These are phyloP conservation scores for Coccomyxa sp. DNA, from an alignment of 139 green algal genomes.

Conservation along the genomic window DNA sequence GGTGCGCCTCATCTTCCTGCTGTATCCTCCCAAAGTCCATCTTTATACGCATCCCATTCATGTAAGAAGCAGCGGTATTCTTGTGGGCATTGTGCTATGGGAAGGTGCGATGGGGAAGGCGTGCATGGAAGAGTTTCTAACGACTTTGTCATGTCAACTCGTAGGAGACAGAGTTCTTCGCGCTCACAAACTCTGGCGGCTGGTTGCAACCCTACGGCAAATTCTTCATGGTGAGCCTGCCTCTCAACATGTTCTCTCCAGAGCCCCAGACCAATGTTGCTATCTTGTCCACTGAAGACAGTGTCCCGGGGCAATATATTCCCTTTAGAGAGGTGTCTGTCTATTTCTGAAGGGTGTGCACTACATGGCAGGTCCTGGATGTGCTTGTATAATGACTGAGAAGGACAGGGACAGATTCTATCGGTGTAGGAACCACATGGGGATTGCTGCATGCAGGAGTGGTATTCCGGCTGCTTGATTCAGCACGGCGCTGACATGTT, in stretches of 20 bases:
- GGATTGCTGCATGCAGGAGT: slow-evolving; percentile 24
- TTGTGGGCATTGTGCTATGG: not conserved
- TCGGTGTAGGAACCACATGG: too few species aligned
- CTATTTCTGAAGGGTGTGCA: too few species aligned
- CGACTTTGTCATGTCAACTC: not conserved
- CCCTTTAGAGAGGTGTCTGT: too few species aligned
- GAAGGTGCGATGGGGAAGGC: too few species aligned
- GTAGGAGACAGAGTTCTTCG: slow-evolving; percentile 91
- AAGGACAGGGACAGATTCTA: too few species aligned
- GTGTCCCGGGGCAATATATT: too few species aligned
- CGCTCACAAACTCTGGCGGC: slow-evolving; percentile 57
- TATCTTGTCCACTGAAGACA: too few species aligned
- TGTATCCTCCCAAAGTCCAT: too few species aligned
- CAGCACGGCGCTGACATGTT: slow-evolving; percentile 83
- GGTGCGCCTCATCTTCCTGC: not conserved
- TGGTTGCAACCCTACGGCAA: slow-evolving; percentile 85
- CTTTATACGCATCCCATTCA: not conserved
- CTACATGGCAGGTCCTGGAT: too few species aligned
- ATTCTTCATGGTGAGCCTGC: slow-evolving; percentile 65
- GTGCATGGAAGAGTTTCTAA: not conserved
- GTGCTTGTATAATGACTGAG: too few species aligned
- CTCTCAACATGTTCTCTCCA: not conserved
- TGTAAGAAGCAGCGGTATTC: not conserved
- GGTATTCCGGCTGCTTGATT: slow-evolving; percentile 87
- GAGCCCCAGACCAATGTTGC: too few species aligned